Conservation (phyloP, 2,329 filamentous ascomycete species). For the Xylariaceae sp. region DNA sequence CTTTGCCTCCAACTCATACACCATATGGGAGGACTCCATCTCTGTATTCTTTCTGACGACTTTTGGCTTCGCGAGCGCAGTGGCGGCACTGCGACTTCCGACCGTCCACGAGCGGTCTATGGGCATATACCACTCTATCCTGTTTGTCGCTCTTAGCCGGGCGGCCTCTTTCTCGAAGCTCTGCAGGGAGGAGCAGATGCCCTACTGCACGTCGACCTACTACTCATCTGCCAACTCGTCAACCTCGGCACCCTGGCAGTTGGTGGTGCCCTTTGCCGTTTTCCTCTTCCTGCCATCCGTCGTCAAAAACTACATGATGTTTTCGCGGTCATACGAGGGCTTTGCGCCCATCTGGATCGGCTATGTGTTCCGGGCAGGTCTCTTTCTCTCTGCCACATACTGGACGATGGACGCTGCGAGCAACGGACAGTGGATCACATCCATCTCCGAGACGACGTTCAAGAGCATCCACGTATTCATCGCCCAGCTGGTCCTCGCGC, state of each 20-base stretch:
- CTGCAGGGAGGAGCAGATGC: slow-evolving; percentile 97
- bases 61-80: slow-evolving; percentile 68
- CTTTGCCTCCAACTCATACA: slow-evolving; percentile 96
- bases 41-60: slow-evolving; percentile 84
- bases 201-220: slow-evolving; percentile 89
- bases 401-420: slow-evolving; percentile 88
- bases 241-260: slow-evolving; percentile 86
- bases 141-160: slow-evolving; percentile 74
- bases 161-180: slow-evolving; percentile 82
- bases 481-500: slow-evolving; percentile 71
- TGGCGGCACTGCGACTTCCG: slow-evolving; percentile 68
- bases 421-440: slow-evolving; percentile 71
- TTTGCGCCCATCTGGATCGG: slow-evolving; percentile 80
- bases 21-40: slow-evolving; percentile 97
- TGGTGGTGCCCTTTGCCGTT: slow-evolving; percentile 69
- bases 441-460: slow-evolving; percentile 49
- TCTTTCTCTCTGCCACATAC: slow-evolving; percentile 70
- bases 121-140: slow-evolving; percentile 74
- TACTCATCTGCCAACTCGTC: slow-evolving; percentile 89
- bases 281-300: slow-evolving; percentile 65
- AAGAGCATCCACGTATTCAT: slow-evolving; percentile 70
- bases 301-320: slow-evolving; percentile 69
- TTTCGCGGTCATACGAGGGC: slow-evolving; percentile 82
- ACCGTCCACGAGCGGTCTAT: slow-evolving; percentile 61
- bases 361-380: slow-evolving; percentile 65